phyloP scores from a whole-genome alignment of 257 asterid genomes.

The Solanum tacnaense region DNA sequence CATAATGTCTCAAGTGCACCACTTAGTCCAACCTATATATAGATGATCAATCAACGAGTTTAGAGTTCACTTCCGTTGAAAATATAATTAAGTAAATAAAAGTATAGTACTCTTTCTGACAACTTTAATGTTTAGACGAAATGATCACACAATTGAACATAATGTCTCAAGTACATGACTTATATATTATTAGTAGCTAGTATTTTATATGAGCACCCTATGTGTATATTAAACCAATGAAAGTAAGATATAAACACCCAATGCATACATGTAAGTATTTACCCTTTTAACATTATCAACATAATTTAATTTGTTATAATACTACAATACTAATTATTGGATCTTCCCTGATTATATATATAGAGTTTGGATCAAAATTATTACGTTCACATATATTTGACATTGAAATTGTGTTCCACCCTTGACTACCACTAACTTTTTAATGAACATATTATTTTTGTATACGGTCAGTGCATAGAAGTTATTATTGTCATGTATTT shows the following conservation, averaged over 20 bases:
- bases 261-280: neutral
- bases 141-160: slow-evolving; percentile 8
- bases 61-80: neutral
- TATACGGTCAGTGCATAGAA: too few relatives aligned
- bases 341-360: neutral
- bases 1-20: slow-evolving; percentile 85
- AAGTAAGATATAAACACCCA: neutral
- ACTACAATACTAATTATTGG: neutral
- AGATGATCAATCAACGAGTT: neutral
- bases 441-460: too few relatives aligned
- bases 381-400: too few relatives aligned
- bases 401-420: too few relatives aligned
- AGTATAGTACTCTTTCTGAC: neutral
- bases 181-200: neutral
- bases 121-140: neutral
- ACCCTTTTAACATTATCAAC: neutral
- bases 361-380: neutral
- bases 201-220: too few relatives aligned
- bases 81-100: neutral
- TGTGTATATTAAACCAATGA: neutral
- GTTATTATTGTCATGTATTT: too few relatives aligned
- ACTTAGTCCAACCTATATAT: slow-evolving; percentile 50
- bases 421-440: too few relatives aligned
- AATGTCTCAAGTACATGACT: slow-evolving; percentile 81
- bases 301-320: neutral